Evolutionary conservation across 2,329 filamentous ascomycete species (phyloP), one percentile per base, ranked within the genome.

Genomic region (Curvularia spicifera): DNA sequence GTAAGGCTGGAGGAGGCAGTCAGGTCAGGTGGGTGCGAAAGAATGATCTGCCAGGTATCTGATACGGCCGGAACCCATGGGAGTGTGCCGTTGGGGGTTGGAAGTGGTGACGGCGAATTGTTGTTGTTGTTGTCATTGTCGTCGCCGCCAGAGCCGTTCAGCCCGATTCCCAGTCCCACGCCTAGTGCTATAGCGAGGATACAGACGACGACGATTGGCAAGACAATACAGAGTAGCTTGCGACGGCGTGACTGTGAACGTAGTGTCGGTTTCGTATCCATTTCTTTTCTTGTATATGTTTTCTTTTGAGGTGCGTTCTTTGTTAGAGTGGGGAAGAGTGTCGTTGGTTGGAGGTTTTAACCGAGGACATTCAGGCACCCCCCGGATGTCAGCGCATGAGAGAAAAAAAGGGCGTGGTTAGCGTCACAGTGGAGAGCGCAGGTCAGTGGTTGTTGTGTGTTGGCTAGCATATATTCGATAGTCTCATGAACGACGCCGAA

Each of bases 1-100:
- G 65, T 83, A 71, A 71, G 72, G 77, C 57, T 76, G 33, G 33
- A 71, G 33, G 69, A 77, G 64, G 48, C 73, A 1, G 56, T 56
- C 3, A 64, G 20, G 13, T 48, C 13, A 15, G 60, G 51, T 76
- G 74, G 52, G 78, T 72, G 49, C 67, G 72, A 61, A 20, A 90
- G 81, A 44, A 87, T 78, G 52, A 89, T 89, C 67, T 90, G 87
- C 86, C 86, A 90, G 3, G 80, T 80, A 4, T 78, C 75, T 26
- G 80, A 82, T 24, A 82, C 80, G 1, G 71, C 68, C 2, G 87
- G 87, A 56, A 81, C 77, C 86, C 86, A 89, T 33, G 77, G 48
- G 62, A 55, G 67, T 55, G 40, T 68, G 60, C 10, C 65, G 64
- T 61, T 74, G 60, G 71, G 67, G 12, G 65, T 46, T 4, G 71